Base-by-base conservation (phyloP, 1,284 basidiomycete genomes). In the Laetiporus sulphureus region DNA sequence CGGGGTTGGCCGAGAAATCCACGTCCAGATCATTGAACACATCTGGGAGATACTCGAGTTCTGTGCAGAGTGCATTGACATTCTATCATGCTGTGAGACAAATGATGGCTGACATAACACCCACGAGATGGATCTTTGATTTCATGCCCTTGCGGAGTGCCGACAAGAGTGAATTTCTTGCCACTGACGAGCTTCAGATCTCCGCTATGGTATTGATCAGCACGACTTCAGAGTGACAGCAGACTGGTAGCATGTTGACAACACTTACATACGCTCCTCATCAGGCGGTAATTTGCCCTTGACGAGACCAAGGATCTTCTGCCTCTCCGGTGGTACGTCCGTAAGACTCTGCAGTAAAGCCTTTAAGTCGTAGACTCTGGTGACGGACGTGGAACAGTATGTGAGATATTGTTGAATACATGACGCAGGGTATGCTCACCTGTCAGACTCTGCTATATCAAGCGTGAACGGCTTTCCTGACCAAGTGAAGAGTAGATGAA, bases 261-360 rank as follows among this genome's bases (percentile, higher is more conserved):
- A 15, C 22, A 58, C 75, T 53, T 60, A 85, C 79, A 88, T 75
- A 46, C 73, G 70, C 36, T 66, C 77, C 46, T 85, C 77, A 53
- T 92, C 87, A 2, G 75, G 68, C 4, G 88, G 87, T 10, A 94
- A 66, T 60, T 89, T 92, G 25, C 25, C 25, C 54, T 89, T 90
- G 27, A 87, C 80, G 21, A 95, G 65, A 1, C 90, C 90, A 11
- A 94, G 71, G 41, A 95, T 83, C 70, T 96, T 95, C 67, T 95
- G 91, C 13, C 91, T 72, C 50, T 88, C 87, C 20, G 82, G 75
- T 3, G 91, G 90, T 2, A 96, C 89, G 44, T 73, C 75, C 1
- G 91, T 95, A 43, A 91, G 60, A 24, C 68, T 72, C 49, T 83
- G 75, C 29, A 96, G 60, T 6, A 71, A 61, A 15, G 68, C 65